phyloP scores from a whole-genome alignment of 106 monocot species.

The Iris macrosiphon region DNA sequence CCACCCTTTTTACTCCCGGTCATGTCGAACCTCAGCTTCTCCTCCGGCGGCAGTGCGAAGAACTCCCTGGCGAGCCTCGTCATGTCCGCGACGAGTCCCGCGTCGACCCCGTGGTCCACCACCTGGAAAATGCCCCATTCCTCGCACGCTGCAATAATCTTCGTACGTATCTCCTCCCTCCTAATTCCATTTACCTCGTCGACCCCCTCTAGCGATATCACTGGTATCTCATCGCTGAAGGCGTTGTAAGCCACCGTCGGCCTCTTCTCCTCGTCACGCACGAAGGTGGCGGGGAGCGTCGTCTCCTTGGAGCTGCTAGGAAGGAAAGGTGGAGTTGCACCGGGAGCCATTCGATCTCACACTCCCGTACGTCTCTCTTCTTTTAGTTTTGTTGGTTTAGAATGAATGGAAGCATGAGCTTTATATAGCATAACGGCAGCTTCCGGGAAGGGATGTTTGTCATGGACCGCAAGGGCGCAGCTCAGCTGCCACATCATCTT shows the following conservation, averaged over 20 bases:
- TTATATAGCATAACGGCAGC: no score
- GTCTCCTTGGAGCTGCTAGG: constrained; percentile 38
- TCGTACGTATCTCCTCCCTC: constrained; percentile 34
- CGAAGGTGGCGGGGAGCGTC: constrained; percentile 38
- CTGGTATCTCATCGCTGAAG: constrained; percentile 59
- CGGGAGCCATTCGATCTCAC: no score
- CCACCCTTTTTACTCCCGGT: constrained; percentile 78
- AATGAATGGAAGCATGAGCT: no score
- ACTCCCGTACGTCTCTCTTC: no score
- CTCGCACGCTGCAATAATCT: constrained; percentile 77
- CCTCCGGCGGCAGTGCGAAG: constrained; percentile 56
- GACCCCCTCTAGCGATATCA: constrained; percentile 54
- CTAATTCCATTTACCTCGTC: constrained; percentile 29
- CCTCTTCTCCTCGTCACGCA: constrained; percentile 71
- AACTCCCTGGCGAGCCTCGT: constrained; percentile 42
- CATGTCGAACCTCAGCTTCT: constrained; percentile 73
- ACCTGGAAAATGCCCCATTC: constrained; percentile 93
- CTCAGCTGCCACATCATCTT: no score
- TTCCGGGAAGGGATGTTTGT: no score
- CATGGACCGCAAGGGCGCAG: no score
- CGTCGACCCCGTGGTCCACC: constrained; percentile 59
- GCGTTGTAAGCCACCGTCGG: constrained; percentile 64
- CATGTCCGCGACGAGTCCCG: constrained; percentile 44
- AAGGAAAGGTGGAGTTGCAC: constrained; percentile 41
- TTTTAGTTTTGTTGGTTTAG: no score